Percentiles rank a stretch among this genome's conserved stretches.
phyloP scores from a whole-genome alignment of 345 rosid species.

The Euphorbia peplus region DNA sequence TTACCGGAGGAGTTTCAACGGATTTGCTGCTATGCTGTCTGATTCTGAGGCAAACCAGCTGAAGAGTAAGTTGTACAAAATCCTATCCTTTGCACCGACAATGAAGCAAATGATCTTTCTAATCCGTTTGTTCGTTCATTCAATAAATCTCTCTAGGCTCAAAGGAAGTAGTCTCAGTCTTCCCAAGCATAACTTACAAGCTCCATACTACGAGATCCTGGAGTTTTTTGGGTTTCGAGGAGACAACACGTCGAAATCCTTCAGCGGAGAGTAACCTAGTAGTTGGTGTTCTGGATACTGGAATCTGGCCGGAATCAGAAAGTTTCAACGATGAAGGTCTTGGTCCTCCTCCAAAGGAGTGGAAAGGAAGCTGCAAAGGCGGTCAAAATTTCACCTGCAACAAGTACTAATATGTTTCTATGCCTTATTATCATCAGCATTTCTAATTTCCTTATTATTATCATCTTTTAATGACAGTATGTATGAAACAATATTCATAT shows the following conservation, averaged over 20 bases:
- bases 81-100: neutral
- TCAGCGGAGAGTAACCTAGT: constrained; percentile 33
- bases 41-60: constrained; percentile 35
- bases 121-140: too few relatives aligned
- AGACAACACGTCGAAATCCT: neutral
- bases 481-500: neutral
- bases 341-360: constrained; percentile 44
- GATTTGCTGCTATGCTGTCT: constrained; percentile 47
- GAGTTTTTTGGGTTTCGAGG: constrained; percentile 49
- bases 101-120: neutral
- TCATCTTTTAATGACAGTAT: constrained; percentile 29
- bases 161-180: constrained; percentile 42
- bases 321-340: constrained; percentile 46
- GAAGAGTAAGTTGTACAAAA: constrained; percentile 29
- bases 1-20: constrained; percentile 52
- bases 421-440: neutral
- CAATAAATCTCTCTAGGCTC: neutral
- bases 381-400: constrained; percentile 46
- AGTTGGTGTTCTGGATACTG: constrained; percentile 41
- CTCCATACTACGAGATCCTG: constrained; percentile 53
- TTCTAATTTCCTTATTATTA: constrained; percentile 21
- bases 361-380: constrained; percentile 46
- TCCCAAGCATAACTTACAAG: constrained; percentile 32
- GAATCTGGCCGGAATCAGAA: constrained; percentile 44
- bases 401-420: constrained; percentile 30